Evolutionary conservation across 176 grass and related monocot species (phyloP), one percentile per base, ranked within the genome.

Genomic region (Carex kokanica): DNA sequence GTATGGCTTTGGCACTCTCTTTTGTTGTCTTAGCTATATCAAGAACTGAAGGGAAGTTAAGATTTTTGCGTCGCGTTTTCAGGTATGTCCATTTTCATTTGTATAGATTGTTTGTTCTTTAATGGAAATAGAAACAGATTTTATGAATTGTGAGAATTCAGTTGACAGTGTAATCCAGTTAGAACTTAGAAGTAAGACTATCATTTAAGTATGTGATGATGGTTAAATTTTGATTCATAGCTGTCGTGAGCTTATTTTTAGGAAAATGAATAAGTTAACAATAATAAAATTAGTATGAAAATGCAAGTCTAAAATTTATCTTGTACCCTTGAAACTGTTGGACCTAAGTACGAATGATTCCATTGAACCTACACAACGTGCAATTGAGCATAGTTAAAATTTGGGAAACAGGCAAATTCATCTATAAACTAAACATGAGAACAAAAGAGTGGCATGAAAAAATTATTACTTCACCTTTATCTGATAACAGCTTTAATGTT

Each of bases 21-120:
- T 86, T 93, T 61, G 36, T 83, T 38, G 29, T 89, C 38, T 77
- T 86, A 82, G 81, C 69, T 62, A 67, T 98, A 86, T 84, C 89
- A 60, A 93, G 79, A 84, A 74, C 58, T 29, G 72, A 84, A 29
- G 85, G 89, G 18, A 90, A 79, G 63, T 72, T 78, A 68, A 79
- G 79, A 81, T 80, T 90, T 32, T 66, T 93, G 18, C 8, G 51
- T 78, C 53, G 51, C 38, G 7, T 93, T 38, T 87, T 80, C 81
- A 84, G 92, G 95, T 98, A 90, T 2, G 49, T 61, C 12, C 7
- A 43, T 80, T 16, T 27, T 57, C 5, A 17, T 78, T 78, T 57
- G 12, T 56, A 15, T 18, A 16, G 41, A 57, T 17, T 65, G 20
- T 43, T 51, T 64, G 34, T 51, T 23, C 57, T 20, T 81, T 62